Conservation (phyloP, 768 basidiomycete species). For the Phlegmacium glaucopus region DNA sequence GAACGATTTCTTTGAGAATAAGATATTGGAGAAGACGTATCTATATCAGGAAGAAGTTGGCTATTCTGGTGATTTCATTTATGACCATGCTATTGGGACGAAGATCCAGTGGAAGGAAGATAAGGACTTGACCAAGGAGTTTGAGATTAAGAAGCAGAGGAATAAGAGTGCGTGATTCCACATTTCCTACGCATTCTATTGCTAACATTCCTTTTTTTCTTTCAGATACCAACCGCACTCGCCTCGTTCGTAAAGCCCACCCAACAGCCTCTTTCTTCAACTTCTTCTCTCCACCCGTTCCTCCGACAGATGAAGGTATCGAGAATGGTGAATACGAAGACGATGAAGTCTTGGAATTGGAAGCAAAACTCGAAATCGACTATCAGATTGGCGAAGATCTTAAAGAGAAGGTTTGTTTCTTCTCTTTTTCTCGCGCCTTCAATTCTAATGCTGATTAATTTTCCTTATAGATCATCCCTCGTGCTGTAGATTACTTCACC, state of each 20-base stretch:
- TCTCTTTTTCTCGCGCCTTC: not conserved
- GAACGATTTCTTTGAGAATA: conserved; percentile 92
- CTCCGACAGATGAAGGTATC: conserved; percentile 64
- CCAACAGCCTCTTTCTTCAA: conserved; percentile 98
- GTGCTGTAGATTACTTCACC: no score
- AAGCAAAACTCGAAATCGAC: conserved; percentile 92
- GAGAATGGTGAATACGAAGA: conserved; percentile 75
- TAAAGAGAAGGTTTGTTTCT: conserved; percentile 80
- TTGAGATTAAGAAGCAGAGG: conserved; percentile 98
- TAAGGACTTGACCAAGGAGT: conserved; percentile 95
- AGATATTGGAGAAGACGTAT: conserved; percentile 98
- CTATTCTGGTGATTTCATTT: conserved; percentile 94
- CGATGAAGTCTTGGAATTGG: conserved; percentile 85
- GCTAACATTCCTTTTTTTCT: conserved; percentile 1
- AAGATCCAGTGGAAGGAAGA: conserved; percentile 98
- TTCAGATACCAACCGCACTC: conserved; percentile 79
- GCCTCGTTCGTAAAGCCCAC: conserved; percentile 79
- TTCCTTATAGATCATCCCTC: conserved; percentile 75
- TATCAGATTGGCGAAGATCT: conserved; percentile 98
- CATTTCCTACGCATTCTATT: not conserved
- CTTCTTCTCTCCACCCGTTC: conserved; percentile 86
- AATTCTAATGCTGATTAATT: not conserved
- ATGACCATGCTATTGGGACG: conserved; percentile 92
- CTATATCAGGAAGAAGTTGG: conserved; percentile 89
- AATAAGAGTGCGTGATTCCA: conserved; percentile 87